phyloP scores from a whole-genome alignment of 371 early-diverging fungal species.

The Mortierella sp. region DNA sequence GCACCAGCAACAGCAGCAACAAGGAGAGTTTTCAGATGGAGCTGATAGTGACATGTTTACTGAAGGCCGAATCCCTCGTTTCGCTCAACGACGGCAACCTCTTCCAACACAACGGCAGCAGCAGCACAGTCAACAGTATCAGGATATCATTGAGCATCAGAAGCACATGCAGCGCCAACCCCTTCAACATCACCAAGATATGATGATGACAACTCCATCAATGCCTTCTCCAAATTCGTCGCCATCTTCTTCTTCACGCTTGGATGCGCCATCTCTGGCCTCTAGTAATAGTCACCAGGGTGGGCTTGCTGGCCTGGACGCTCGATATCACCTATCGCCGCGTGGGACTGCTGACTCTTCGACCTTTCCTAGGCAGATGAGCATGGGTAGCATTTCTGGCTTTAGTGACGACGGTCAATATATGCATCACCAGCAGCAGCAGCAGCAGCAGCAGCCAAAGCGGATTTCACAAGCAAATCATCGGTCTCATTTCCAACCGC shows the following conservation, averaged over 20 bases:
- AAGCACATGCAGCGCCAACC: not conserved
- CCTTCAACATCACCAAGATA: conserved; percentile 34
- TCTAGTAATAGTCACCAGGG: conserved; percentile 33
- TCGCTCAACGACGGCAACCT: conserved; percentile 19
- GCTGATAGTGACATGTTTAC: conserved; percentile 4
- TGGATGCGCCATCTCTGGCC: conserved; percentile 35
- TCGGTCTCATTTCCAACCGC: conserved; percentile 3
- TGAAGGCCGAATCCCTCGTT: conserved; percentile 3
- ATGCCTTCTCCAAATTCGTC: conserved; percentile 49
- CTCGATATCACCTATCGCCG: conserved; percentile 33
- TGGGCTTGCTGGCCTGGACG: conserved; percentile 10
- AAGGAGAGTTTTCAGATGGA: conserved; percentile 14
- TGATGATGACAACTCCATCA: conserved; percentile 47
- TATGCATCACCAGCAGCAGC: not conserved
- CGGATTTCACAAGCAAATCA: not conserved
- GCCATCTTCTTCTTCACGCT: conserved; percentile 36
- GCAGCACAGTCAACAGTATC: not conserved
- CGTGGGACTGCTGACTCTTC: conserved; percentile 17
- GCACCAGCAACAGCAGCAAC: conserved; percentile 27
- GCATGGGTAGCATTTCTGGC: conserved; percentile 11
- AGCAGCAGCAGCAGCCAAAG: not conserved
- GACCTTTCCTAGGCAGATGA: conserved; percentile 12
- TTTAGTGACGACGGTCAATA: conserved; percentile 9
- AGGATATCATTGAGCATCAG: not conserved
- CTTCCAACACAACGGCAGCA: not conserved